phyloP scores from a whole-genome alignment of 1,284 basidiomycete species.

The Xanthoconium separans region DNA sequence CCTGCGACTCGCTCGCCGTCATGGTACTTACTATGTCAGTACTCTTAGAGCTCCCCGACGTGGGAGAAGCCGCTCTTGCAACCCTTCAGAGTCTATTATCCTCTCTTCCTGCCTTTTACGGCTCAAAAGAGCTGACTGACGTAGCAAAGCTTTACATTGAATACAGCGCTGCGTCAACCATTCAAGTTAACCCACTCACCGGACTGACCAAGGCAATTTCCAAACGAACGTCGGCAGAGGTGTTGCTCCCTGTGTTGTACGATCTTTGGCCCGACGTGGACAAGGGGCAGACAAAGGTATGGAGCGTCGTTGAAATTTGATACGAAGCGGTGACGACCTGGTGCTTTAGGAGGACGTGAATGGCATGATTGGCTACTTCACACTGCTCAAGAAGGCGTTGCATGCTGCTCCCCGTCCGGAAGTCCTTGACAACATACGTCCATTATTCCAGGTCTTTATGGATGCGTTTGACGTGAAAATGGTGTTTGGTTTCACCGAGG shows the following conservation, averaged over 20 bases:
- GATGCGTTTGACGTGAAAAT: slow-evolving; percentile 68
- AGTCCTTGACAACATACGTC: slow-evolving; percentile 70
- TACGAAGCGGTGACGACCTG: slow-evolving; percentile 1
- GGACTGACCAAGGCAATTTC: slow-evolving; percentile 56
- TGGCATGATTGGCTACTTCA: slow-evolving; percentile 59
- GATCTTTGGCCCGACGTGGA: slow-evolving; percentile 52
- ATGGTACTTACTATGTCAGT: background rate
- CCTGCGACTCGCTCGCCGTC: background rate
- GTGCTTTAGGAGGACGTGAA: slow-evolving; percentile 22
- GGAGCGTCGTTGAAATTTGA: slow-evolving; percentile 1
- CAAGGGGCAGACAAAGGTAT: slow-evolving; percentile 37
- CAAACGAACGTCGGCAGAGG: slow-evolving; percentile 68
- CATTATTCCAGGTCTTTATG: slow-evolving; percentile 81
- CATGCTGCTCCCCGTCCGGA: slow-evolving; percentile 63
- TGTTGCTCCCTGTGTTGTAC: slow-evolving; percentile 62
- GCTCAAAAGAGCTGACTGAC: slow-evolving; percentile 53
- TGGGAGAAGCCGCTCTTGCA: slow-evolving; percentile 41
- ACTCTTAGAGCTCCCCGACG: slow-evolving; percentile 17
- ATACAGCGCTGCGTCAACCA: slow-evolving; percentile 30
- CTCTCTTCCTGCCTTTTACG: slow-evolving; percentile 73
- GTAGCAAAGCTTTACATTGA: slow-evolving; percentile 60
- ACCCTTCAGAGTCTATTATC: slow-evolving; percentile 56
- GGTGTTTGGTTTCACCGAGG: slow-evolving; percentile 35
- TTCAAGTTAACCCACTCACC: slow-evolving; percentile 32
- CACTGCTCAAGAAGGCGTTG: slow-evolving; percentile 63